Percentiles rank a stretch among this genome's conserved stretches.
Evolutionary conservation across 2,329 filamentous ascomycete genomes (phyloP).

Genomic region (Fusarium heterosporum): DNA sequence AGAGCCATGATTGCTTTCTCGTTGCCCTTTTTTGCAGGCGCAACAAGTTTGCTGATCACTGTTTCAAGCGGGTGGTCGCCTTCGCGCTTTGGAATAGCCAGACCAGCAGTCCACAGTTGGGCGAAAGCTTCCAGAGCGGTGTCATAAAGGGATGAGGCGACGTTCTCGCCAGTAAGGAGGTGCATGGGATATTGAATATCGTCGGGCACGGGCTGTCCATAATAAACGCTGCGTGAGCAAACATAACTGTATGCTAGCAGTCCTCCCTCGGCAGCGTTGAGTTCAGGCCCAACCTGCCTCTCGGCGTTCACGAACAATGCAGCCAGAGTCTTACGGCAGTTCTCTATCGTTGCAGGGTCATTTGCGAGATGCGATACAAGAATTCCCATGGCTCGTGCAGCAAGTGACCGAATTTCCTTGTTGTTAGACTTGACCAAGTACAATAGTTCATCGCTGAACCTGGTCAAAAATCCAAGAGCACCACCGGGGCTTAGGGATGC

Average conservation of each 20-base stretch:
- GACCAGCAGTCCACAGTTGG: conserved; percentile 60
- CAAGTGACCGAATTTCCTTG: conserved; percentile 72
- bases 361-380: conserved; percentile 73
- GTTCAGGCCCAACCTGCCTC: conserved; percentile 56
- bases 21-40: conserved; percentile 80
- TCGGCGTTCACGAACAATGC: conserved; percentile 59
- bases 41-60: conserved; percentile 72
- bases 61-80: conserved; percentile 51
- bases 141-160: conserved; percentile 55
- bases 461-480: conserved; percentile 62
- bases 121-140: conserved; percentile 59
- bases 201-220: conserved; percentile 50
- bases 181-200: conserved; percentile 48
- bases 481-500: conserved; percentile 64
- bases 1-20: conserved; percentile 85
- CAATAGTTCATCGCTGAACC: conserved; percentile 64
- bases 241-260: conserved; percentile 60
- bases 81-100: conserved; percentile 52
- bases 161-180: conserved; percentile 49
- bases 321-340: conserved; percentile 50
- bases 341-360: conserved; percentile 48
- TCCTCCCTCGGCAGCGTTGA: conserved; percentile 61
- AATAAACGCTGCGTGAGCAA: conserved; percentile 59
- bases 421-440: conserved; percentile 77
- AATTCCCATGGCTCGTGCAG: conserved; percentile 80